Conservation (phyloP, 495 filamentous ascomycete species). For the Aspergillus diversus region DNA sequence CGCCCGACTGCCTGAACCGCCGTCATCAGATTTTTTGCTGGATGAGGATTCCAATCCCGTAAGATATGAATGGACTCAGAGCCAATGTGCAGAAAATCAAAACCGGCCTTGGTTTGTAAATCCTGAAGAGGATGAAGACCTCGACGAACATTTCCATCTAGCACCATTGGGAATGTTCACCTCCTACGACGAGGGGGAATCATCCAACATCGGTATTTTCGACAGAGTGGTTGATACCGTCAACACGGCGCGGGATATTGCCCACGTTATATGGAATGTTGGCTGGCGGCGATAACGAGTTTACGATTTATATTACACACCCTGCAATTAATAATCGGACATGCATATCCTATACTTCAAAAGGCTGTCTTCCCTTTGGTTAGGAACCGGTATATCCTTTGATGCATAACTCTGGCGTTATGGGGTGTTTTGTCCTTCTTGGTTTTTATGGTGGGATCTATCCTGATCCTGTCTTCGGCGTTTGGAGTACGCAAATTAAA, state of each 20-base stretch:
- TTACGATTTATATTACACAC: slow-evolving; percentile 6
- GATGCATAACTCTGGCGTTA: neutral
- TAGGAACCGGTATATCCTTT: neutral
- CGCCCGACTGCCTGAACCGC: slow-evolving; percentile 63
- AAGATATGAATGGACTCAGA: slow-evolving; percentile 51
- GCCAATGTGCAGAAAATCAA: neutral
- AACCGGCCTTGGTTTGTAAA: slow-evolving; percentile 43
- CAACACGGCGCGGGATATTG: slow-evolving; percentile 95
- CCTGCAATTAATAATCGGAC: slow-evolving; percentile 1
- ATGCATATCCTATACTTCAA: neutral
- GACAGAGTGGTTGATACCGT: slow-evolving; percentile 89
- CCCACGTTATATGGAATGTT: slow-evolving; percentile 97
- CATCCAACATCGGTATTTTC: slow-evolving; percentile 63
- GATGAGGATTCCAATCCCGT: slow-evolving; percentile 68
- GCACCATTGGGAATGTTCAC: slow-evolving; percentile 85
- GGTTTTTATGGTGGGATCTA: neutral
- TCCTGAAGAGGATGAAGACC: slow-evolving; percentile 39
- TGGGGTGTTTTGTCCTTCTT: neutral
- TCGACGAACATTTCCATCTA: slow-evolving; percentile 59
- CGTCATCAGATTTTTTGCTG: slow-evolving; percentile 71
- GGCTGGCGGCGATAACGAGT: slow-evolving; percentile 78
- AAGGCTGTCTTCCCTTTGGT: neutral
- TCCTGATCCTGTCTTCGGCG: neutral
- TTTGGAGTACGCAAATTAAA: slow-evolving; percentile 3
- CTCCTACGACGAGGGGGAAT: slow-evolving; percentile 72